Evolutionary conservation across 306 rosid species (phyloP).

Genomic region (Calophaca sinica): DNA sequence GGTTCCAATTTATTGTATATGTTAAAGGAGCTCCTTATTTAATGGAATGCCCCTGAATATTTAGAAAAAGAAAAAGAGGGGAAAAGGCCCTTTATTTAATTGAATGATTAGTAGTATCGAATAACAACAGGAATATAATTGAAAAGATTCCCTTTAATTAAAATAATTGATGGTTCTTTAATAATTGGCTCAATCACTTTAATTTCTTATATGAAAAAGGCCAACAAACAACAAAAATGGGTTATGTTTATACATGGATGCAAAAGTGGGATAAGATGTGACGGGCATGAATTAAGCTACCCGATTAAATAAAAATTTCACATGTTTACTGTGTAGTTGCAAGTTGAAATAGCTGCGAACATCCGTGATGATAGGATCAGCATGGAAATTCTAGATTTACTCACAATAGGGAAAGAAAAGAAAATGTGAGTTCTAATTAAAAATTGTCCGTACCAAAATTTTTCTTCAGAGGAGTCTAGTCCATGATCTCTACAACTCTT

Average conservation of each 20-base stretch:
- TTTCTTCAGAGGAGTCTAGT: not conserved
- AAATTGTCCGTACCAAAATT: not conserved
- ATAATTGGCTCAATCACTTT: slow-evolving; percentile 43
- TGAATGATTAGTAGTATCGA: slow-evolving; percentile 20
- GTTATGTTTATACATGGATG: slow-evolving; percentile 4
- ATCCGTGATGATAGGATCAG: not conserved
- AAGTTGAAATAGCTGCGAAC: slow-evolving; percentile 19
- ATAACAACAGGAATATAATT: slow-evolving; percentile 38
- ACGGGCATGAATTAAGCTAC: slow-evolving; percentile 8
- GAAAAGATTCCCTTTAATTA: slow-evolving; percentile 47
- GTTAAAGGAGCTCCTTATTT: slow-evolving; percentile 18
- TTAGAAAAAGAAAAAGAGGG: not conserved
- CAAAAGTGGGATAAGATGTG: slow-evolving; percentile 32
- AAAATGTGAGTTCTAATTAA: not conserved
- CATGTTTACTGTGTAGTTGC: slow-evolving; percentile 46
- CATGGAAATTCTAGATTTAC: not conserved
- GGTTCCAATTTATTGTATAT: slow-evolving; percentile 8
- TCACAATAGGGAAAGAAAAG: not conserved
- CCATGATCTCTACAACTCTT: not conserved
- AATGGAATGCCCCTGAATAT: not conserved
- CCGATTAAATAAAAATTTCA: slow-evolving; percentile 30
- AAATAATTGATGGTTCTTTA: slow-evolving; percentile 38
- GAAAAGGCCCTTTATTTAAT: not conserved
- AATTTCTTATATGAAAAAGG: slow-evolving; percentile 13
- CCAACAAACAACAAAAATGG: slow-evolving; percentile 23